A percentile compares a stretch with the other conserved stretches of the same genome.
Conservation (phyloP, 805 yeast species). For the Yarrowia alimentaria region DNA sequence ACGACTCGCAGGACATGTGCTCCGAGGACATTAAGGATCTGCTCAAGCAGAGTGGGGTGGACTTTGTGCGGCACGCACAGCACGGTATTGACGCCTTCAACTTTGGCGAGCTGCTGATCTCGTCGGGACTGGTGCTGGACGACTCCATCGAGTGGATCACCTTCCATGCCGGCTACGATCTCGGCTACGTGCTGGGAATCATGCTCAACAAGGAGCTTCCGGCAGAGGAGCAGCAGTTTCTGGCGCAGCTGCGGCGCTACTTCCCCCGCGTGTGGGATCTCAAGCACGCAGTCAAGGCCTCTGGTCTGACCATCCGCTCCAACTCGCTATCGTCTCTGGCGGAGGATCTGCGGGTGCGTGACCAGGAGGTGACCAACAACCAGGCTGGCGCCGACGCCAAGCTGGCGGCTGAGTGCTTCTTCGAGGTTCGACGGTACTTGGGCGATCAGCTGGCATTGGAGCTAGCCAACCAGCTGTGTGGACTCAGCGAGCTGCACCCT, state of each 20-base stretch:
- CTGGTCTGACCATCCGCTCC: slow-evolving; percentile 37
- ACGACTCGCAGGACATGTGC: slow-evolving; percentile 72
- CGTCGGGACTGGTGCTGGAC: slow-evolving; percentile 80
- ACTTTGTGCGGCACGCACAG: slow-evolving; percentile 68
- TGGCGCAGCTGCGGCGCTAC: slow-evolving; percentile 63
- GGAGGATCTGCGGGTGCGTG: slow-evolving; percentile 44
- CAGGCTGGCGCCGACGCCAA: slow-evolving; percentile 49
- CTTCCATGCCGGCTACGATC: slow-evolving; percentile 91
- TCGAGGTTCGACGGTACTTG: slow-evolving; percentile 42
- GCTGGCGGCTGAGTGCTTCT: slow-evolving; percentile 45
- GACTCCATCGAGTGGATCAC: slow-evolving; percentile 79
- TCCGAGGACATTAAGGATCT: slow-evolving; percentile 81
- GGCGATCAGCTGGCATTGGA: slow-evolving; percentile 38
- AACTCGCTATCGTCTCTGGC: slow-evolving; percentile 43
- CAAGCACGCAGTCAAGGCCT: slow-evolving; percentile 49
- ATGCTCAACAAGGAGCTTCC: slow-evolving; percentile 78
- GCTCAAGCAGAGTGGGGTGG: slow-evolving; percentile 76
- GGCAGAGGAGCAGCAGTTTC: slow-evolving; percentile 71
- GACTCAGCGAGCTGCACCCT: slow-evolving; percentile 38
- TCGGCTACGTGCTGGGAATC: slow-evolving; percentile 81
- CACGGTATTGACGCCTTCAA: slow-evolving; percentile 76
- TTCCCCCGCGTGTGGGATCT: slow-evolving; percentile 85
- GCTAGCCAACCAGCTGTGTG: slow-evolving; percentile 41
- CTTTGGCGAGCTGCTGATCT: slow-evolving; percentile 80
- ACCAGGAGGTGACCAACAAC: slow-evolving; percentile 23